phyloP scores from a whole-genome alignment of 1,139 yeast genomes.

The Lodderomyces pseudojiufengensis region DNA sequence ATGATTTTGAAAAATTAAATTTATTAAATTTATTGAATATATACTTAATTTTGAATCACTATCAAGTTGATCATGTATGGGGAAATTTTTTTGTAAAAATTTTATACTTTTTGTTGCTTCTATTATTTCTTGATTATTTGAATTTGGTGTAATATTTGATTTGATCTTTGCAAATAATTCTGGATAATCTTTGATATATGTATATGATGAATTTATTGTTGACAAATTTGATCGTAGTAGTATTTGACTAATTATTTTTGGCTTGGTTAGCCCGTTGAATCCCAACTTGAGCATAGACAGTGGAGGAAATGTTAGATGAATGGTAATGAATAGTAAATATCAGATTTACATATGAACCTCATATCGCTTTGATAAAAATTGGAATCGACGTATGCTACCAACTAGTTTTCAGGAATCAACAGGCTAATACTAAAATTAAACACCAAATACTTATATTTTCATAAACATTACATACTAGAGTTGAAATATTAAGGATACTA shows the following conservation, averaged over 20 bases:
- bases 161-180: conserved; percentile 8
- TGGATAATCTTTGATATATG: conserved; percentile 15
- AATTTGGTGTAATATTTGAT: conserved; percentile 7
- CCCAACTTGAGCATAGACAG: conserved; percentile 1
- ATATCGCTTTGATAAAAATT: too few species aligned
- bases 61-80: conserved; percentile 13
- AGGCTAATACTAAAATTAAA: too few species aligned
- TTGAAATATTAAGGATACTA: too few species aligned
- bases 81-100: conserved; percentile 16
- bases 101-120: conserved; percentile 23
- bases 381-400: too few species aligned
- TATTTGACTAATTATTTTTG: not conserved
- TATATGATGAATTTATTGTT: conserved; percentile 8
- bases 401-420: too few species aligned
- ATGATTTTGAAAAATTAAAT: conserved; percentile 18
- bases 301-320: too few species aligned
- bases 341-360: too few species aligned
- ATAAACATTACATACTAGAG: too few species aligned
- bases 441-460: too few species aligned
- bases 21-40: conserved; percentile 15
- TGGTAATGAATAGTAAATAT: too few species aligned
- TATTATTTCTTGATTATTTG: conserved; percentile 7
- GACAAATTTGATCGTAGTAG: not conserved
- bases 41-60: conserved; percentile 16
- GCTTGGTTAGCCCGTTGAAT: not conserved